phyloP scores from a whole-genome alignment of 768 basidiomycete genomes.

The Pleurotus pulmonarius region DNA sequence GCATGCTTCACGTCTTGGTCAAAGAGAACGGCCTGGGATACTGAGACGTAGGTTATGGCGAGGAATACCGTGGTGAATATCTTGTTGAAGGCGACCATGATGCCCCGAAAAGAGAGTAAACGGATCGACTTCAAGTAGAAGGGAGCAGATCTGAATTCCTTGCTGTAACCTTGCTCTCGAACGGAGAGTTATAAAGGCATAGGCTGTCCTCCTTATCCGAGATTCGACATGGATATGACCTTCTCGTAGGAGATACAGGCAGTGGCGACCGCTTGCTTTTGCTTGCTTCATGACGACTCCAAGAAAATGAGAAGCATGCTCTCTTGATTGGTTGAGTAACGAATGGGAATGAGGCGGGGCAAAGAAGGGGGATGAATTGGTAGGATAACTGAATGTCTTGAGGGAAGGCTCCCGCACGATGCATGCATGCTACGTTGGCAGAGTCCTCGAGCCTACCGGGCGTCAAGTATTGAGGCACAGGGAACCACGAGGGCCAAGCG shows the following conservation, averaged over 20 bases:
- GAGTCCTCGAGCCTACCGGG: no score
- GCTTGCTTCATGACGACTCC: neutral
- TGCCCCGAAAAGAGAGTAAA: neutral
- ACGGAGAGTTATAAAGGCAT: neutral
- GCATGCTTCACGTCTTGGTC: conserved; percentile 23
- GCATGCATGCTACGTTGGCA: no score
- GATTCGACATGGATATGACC: neutral
- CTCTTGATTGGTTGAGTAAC: no score
- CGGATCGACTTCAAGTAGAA: neutral
- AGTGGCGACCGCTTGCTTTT: neutral
- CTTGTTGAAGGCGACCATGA: conserved; percentile 15
- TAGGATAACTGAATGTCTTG: no score
- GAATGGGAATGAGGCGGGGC: no score
- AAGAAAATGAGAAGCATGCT: neutral
- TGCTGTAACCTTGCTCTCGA: neutral
- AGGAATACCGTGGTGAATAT: conserved; percentile 24
- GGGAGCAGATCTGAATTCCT: neutral
- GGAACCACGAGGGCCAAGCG: no score
- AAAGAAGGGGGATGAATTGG: no score
- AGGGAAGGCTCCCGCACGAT: no score
- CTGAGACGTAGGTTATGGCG: conserved; percentile 23
- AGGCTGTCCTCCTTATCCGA: neutral
- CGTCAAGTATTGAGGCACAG: no score
- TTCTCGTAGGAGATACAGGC: neutral
- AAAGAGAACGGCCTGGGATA: conserved; percentile 20